These are phyloP conservation scores for Lunularia cruciata DNA, from an alignment of 225 moss, liverwort and hornwort genomes.

Conservation along the genomic window DNA sequence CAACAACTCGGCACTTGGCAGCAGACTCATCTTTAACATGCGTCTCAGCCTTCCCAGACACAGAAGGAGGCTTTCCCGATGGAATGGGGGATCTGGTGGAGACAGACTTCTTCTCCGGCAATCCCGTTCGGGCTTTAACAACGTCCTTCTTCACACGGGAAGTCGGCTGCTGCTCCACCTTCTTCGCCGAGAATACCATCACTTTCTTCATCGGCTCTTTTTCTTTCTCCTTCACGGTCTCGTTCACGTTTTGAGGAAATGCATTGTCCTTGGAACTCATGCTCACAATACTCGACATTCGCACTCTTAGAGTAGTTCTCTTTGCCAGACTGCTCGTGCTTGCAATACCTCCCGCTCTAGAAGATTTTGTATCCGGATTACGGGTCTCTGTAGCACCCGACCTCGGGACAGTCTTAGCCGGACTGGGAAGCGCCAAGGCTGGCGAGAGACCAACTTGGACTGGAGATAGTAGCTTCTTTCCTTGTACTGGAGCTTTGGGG, in stretches of 20 bases:
- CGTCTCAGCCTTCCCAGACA: not conserved
- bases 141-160: not conserved
- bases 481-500: constrained; percentile 6
- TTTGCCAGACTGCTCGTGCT: not conserved
- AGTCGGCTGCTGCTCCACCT: not conserved
- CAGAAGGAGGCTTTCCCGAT: constrained; percentile 13
- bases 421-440: not conserved
- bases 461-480: not conserved
- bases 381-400: not conserved
- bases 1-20: not conserved
- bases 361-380: not conserved
- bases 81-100: not conserved
- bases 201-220: not conserved
- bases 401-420: not conserved
- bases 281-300: constrained; percentile 26
- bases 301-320: not conserved
- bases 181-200: constrained; percentile 30
- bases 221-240: not conserved
- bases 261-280: constrained; percentile 29
- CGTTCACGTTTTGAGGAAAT: constrained; percentile 13
- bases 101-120: constrained; percentile 25
- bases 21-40: constrained; percentile 8
- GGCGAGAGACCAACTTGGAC: not conserved
- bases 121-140: constrained; percentile 26
- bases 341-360: not conserved